Evolutionary conservation across 345 rosid species (phyloP).

Genomic region (Limnanthes douglasii): DNA sequence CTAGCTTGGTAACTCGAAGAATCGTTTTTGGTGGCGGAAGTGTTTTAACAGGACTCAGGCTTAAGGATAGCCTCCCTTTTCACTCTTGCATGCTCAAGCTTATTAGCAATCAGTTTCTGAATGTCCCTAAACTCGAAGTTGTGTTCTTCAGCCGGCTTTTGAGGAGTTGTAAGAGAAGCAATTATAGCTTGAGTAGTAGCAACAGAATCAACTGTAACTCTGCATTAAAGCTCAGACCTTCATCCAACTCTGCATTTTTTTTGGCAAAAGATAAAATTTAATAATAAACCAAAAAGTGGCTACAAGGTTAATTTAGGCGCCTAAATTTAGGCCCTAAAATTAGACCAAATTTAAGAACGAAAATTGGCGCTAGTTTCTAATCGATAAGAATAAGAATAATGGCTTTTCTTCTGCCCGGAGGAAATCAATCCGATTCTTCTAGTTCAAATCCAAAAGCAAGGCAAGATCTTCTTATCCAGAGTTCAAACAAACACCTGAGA

Average conservation of each 20-base stretch:
- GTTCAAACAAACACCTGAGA: constrained; percentile 17
- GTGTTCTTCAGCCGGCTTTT: constrained; percentile 17
- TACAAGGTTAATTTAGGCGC: too few relatives aligned
- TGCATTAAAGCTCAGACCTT: constrained; percentile 22
- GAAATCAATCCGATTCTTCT: too few relatives aligned
- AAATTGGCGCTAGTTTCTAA: too few relatives aligned
- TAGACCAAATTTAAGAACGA: too few relatives aligned
- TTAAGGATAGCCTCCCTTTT: constrained; percentile 16
- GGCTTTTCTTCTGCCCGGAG: too few relatives aligned
- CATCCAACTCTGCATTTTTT: constrained; percentile 31
- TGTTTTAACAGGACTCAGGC: constrained; percentile 7
- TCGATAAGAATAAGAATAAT: too few relatives aligned
- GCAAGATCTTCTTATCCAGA: too few relatives aligned
- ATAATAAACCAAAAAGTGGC: too few relatives aligned
- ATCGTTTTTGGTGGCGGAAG: constrained; percentile 2
- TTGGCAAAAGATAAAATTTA: too few relatives aligned
- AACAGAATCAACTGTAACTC: constrained; percentile 27
- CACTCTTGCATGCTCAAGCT: constrained; percentile 23
- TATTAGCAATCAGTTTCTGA: constrained; percentile 37
- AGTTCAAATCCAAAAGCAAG: too few relatives aligned
- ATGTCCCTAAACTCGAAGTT: constrained; percentile 35
- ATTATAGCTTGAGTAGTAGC: constrained; percentile 31
- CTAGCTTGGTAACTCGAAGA: constrained; percentile 7
- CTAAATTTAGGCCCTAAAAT: too few relatives aligned
- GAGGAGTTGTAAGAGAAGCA: constrained; percentile 16